phyloP scores from a whole-genome alignment of 306 rosid genomes.

The Citrullus mucosospermus region DNA sequence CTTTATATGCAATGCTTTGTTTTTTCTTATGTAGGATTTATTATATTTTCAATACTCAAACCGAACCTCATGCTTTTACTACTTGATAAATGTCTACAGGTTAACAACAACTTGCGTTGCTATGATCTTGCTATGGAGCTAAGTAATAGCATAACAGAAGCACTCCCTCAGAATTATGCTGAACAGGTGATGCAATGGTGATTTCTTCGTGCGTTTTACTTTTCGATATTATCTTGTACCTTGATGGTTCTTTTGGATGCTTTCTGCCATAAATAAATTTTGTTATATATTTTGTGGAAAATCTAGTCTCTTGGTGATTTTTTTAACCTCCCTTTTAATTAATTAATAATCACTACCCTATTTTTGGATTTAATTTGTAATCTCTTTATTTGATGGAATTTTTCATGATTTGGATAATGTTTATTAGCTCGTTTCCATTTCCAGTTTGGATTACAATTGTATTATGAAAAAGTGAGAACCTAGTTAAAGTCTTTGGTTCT shows the following conservation, averaged over 20 bases:
- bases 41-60: not conserved
- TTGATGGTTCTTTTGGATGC: not conserved
- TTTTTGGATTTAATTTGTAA: not conserved
- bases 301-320: not conserved
- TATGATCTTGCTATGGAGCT: constrained; percentile 97
- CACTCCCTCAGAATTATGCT: constrained; percentile 84
- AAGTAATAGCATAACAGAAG: constrained; percentile 76
- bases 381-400: not conserved
- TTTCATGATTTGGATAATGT: not conserved
- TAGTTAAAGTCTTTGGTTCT: not conserved
- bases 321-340: not conserved
- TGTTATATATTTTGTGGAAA: not conserved
- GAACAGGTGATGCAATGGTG: constrained; percentile 58
- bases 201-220: constrained; percentile 7
- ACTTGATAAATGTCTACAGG: constrained; percentile 29
- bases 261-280: not conserved
- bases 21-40: constrained; percentile 4
- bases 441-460: not conserved
- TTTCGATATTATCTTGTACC: not conserved
- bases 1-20: constrained; percentile 89
- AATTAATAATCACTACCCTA: not conserved
- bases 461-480: not conserved
- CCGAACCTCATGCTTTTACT: constrained; percentile 4
- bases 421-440: not conserved
- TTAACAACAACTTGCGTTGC: constrained; percentile 95